Conservation (phyloP, 768 basidiomycete species). For the Mycena galopus region DNA sequence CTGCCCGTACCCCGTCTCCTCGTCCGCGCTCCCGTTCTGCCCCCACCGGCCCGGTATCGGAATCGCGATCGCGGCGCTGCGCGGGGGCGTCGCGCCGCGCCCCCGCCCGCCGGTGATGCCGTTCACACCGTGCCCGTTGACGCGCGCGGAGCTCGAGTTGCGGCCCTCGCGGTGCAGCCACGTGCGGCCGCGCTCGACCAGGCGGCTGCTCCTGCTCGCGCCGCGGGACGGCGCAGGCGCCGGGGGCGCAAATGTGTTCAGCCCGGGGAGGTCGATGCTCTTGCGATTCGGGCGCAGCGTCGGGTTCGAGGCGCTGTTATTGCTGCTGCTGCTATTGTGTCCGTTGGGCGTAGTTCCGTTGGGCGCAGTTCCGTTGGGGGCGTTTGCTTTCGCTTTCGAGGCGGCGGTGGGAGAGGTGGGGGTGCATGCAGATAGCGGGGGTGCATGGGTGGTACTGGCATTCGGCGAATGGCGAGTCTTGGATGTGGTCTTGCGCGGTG, state of each 20-base stretch:
- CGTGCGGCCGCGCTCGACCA: constrained; percentile 27
- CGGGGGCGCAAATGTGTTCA: constrained; percentile 31
- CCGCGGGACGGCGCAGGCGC: neutral
- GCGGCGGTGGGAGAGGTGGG: no score
- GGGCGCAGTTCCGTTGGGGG: no score
- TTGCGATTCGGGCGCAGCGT: constrained; percentile 35
- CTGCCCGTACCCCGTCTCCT: constrained; percentile 31
- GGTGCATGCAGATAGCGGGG: no score
- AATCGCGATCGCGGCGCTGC: constrained; percentile 29
- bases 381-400: no score
- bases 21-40: constrained; percentile 1
- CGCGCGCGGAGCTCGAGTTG: neutral
- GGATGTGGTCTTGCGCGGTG: no score
- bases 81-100: constrained; percentile 14
- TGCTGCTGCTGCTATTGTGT: no score
- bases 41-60: neutral
- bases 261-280: constrained; percentile 36
- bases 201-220: neutral
- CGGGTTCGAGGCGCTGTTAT: neutral
- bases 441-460: no score
- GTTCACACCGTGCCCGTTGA: neutral
- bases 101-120: neutral
- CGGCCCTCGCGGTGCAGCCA: constrained; percentile 22
- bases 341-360: no score
- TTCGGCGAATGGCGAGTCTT: no score